Percentiles rank a stretch among this genome's conserved stretches.
These are phyloP conservation scores for Botrytis paeoniae DNA, from an alignment of 2,329 filamentous ascomycete species.

Conservation along the genomic window DNA sequence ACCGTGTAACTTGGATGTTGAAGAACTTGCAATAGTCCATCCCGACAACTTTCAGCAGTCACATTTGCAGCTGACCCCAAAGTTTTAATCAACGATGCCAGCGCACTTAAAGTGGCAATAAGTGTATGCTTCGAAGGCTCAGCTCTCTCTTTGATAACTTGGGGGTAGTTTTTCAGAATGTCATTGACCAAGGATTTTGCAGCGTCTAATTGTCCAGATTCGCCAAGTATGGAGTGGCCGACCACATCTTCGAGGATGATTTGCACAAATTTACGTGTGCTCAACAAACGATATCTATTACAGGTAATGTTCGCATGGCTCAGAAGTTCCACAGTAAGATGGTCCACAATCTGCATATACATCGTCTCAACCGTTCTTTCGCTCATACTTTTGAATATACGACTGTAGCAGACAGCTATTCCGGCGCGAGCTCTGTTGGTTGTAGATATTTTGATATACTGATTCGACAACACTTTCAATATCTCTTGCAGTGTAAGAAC, in stretches of 20 bases:
- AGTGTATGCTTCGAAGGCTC: conserved; percentile 88
- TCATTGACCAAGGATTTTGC: conserved; percentile 81
- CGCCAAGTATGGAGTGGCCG: conserved; percentile 76
- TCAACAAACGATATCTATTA: conserved; percentile 83
- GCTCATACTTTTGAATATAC: conserved; percentile 73
- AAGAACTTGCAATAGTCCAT: conserved; percentile 83
- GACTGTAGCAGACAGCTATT: conserved; percentile 82
- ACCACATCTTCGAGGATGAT: conserved; percentile 81
- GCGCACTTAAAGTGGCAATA: conserved; percentile 72
- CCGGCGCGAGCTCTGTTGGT: conserved; percentile 78
- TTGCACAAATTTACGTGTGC: conserved; percentile 79
- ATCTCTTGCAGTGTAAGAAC: conserved; percentile 75
- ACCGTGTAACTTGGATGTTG: conserved; percentile 96
- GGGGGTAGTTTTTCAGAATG: conserved; percentile 90
- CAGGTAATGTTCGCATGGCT: conserved; percentile 71
- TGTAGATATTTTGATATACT: conserved; percentile 76
- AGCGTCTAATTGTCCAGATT: conserved; percentile 82
- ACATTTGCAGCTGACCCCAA: conserved; percentile 78
- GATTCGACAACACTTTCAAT: conserved; percentile 71
- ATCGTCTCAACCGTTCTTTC: conserved; percentile 79
- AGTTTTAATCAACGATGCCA: conserved; percentile 73
- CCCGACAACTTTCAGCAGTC: conserved; percentile 79
- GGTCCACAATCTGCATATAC: conserved; percentile 77
- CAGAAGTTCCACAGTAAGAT: conserved; percentile 76
- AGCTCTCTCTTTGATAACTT: conserved; percentile 78